Conservation (phyloP, 2,329 filamentous ascomycete genomes). For the Microdochium paspali region DNA sequence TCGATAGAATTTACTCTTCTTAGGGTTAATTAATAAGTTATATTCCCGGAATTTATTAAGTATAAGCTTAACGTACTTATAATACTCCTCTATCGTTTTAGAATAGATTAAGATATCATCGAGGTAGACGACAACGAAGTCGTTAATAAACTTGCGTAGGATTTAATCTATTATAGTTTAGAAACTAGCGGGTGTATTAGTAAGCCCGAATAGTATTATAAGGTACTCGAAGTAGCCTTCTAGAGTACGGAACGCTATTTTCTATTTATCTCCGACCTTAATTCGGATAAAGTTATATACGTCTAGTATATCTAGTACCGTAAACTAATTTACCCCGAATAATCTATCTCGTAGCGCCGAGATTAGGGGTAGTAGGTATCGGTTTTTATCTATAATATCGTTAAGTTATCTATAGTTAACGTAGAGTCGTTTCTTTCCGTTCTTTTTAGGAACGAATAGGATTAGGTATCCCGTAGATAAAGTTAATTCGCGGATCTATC, state of each 20-base stretch:
- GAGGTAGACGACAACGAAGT: conserved; percentile 6
- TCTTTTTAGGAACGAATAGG: conserved; percentile 10
- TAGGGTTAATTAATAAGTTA: conserved; percentile 7
- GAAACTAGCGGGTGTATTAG: conserved; percentile 6
- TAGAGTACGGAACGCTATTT: conserved; percentile 16
- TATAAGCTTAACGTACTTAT: conserved; percentile 13
- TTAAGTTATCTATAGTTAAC: conserved; percentile 15
- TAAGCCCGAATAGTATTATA: conserved; percentile 18
- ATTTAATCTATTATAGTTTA: conserved; percentile 6
- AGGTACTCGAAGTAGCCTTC: conserved; percentile 18
- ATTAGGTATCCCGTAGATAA: conserved; percentile 1
- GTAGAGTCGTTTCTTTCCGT: conserved; percentile 9
- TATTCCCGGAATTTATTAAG: neutral
- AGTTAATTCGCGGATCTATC: conserved; percentile 1
- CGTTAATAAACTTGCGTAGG: conserved; percentile 2
- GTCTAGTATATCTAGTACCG: conserved; percentile 5
- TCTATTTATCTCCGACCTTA: conserved; percentile 16
- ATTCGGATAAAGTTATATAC: conserved; percentile 11
- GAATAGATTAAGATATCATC: conserved; percentile 16
- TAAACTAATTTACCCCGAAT: conserved; percentile 5
- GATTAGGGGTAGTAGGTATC: conserved; percentile 12
- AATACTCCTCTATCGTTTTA: conserved; percentile 12
- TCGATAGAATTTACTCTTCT: conserved; percentile 20
- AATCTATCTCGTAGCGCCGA: conserved; percentile 9
- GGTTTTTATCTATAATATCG: conserved; percentile 12